Evolutionary conservation across 75 land plant genomes (phyloP).

Genomic region (Isoetes taiwanensis): DNA sequence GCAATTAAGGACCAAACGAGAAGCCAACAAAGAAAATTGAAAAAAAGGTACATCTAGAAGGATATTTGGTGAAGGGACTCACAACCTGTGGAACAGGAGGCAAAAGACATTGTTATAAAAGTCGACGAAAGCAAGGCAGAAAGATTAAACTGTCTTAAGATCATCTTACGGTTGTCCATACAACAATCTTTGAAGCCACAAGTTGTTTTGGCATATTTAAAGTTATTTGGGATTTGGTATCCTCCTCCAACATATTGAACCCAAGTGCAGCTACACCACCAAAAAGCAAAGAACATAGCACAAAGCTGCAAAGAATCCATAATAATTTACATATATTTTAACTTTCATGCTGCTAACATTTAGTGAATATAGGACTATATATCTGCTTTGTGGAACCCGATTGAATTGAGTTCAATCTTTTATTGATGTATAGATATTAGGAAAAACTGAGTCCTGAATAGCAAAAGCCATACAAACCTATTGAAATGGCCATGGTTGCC

Average conservation of each 20-base stretch:
- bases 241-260: background rate
- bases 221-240: background rate
- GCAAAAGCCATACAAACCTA: conserved; percentile 90
- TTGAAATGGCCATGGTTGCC: conserved; percentile 50
- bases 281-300: background rate
- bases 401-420: conserved; percentile 54
- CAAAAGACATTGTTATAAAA: background rate
- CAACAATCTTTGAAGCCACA: conserved; percentile 1
- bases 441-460: conserved; percentile 86
- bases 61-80: conserved; percentile 4
- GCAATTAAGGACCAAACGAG: conserved; percentile 5
- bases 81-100: background rate
- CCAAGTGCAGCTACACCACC: background rate
- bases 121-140: background rate
- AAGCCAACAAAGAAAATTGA: too few relatives aligned
- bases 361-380: too few relatives aligned
- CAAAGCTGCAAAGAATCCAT: background rate
- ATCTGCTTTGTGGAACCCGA: conserved; percentile 53
- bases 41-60: too few relatives aligned
- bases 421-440: conserved; percentile 83
- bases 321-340: too few relatives aligned
- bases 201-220: conserved; percentile 2
- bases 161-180: background rate
- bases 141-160: background rate
- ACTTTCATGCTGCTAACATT: too few relatives aligned